These are phyloP conservation scores for Pontederia paniculata DNA, from an alignment of 176 grass and related monocot species.

Conservation along the genomic window DNA sequence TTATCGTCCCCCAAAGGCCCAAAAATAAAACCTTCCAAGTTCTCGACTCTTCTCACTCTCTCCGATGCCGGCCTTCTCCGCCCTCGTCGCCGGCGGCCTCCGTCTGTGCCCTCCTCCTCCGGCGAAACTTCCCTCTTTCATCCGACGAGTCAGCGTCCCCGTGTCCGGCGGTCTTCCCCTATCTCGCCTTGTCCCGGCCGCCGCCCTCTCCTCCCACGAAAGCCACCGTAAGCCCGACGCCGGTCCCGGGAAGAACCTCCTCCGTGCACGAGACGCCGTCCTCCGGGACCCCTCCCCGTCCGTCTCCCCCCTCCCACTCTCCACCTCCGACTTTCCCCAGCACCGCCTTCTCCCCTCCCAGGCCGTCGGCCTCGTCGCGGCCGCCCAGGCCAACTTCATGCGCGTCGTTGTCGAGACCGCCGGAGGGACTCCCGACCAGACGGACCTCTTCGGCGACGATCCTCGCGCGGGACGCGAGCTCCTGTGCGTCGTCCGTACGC, in stretches of 20 bases:
- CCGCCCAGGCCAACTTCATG: constrained; percentile 94
- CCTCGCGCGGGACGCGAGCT: constrained; percentile 46
- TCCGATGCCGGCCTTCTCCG: constrained; percentile 15
- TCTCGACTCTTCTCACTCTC: neutral
- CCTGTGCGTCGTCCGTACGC: constrained; percentile 70
- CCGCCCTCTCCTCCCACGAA: constrained; percentile 5
- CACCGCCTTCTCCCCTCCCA: constrained; percentile 46
- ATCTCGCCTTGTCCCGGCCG: neutral
- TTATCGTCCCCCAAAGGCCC: no score
- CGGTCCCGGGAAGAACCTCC: constrained; percentile 23
- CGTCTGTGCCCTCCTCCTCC: neutral
- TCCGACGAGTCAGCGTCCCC: neutral
- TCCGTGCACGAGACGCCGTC: constrained; percentile 15
- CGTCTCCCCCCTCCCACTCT: neutral
- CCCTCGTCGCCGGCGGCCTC: neutral
- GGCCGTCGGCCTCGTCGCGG: constrained; percentile 64
- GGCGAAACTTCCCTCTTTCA: neutral
- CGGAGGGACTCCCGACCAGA: constrained; percentile 10
- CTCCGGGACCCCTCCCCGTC: constrained; percentile 9
- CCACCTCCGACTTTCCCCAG: neutral
- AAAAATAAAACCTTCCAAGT: no score
- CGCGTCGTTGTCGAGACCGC: constrained; percentile 64
- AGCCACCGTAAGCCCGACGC: neutral
- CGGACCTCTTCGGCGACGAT: constrained; percentile 9
- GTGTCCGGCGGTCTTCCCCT: no score